phyloP scores from a whole-genome alignment of 768 basidiomycete genomes.

The Candolleomyces efflorescens region DNA sequence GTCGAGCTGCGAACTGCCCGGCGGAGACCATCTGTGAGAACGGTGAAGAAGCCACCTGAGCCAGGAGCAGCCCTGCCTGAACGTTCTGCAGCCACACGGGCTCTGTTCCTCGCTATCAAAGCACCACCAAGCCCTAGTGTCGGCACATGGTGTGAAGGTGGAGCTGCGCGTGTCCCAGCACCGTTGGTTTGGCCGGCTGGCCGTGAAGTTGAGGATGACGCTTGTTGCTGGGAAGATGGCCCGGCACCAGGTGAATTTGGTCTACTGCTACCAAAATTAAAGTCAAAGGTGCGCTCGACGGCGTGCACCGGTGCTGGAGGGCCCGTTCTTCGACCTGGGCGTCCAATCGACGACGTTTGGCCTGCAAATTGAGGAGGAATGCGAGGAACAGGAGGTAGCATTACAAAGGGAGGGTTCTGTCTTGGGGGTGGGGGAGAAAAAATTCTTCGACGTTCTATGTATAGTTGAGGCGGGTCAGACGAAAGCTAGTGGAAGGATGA shows the following conservation, averaged over 20 bases:
- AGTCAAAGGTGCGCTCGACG: slow-evolving; percentile 36
- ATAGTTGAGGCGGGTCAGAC: no score
- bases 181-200: slow-evolving; percentile 12
- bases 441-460: background rate
- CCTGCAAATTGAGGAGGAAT: slow-evolving; percentile 34
- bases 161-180: slow-evolving; percentile 28
- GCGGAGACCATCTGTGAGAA: slow-evolving; percentile 5
- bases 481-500: no score
- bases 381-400: slow-evolving; percentile 55
- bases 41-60: slow-evolving; percentile 15
- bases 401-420: slow-evolving; percentile 26
- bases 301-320: slow-evolving; percentile 30
- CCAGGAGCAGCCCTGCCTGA: slow-evolving; percentile 12
- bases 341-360: slow-evolving; percentile 30
- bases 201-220: slow-evolving; percentile 6
- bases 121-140: slow-evolving; percentile 65
- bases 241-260: slow-evolving; percentile 17
- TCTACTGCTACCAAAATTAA: slow-evolving; percentile 37
- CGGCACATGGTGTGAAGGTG: slow-evolving; percentile 53
- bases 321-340: slow-evolving; percentile 21
- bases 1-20: slow-evolving; percentile 1
- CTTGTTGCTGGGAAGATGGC: slow-evolving; percentile 16
- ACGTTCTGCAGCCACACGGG: slow-evolving; percentile 16
- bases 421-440: slow-evolving; percentile 43
- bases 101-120: slow-evolving; percentile 39